Percentiles rank a stretch among this genome's conserved stretches.
Evolutionary conservation across 305 asterid genomes (phyloP).

Genomic region (Fraxinus ornus): DNA sequence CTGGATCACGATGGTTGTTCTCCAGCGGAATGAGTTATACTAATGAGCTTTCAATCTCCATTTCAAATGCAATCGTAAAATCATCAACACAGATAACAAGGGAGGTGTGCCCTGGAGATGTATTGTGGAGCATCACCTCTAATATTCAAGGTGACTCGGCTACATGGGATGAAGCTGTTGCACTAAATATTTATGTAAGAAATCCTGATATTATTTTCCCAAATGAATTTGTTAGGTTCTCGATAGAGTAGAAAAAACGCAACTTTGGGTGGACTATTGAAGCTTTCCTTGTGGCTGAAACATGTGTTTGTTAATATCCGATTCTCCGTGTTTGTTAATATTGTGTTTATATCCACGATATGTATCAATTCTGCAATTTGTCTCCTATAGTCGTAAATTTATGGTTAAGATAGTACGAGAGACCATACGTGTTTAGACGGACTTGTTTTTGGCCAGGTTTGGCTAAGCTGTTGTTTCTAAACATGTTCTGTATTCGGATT

Average conservation of each 20-base stretch:
- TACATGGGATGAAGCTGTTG: conserved; percentile 46
- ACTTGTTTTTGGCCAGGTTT: background rate
- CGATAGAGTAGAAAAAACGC: background rate
- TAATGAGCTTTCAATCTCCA: conserved; percentile 35
- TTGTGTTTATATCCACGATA: background rate
- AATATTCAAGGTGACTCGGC: conserved; percentile 36
- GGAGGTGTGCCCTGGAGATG: conserved; percentile 35
- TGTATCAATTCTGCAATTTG: background rate
- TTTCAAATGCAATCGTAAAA: conserved; percentile 40
- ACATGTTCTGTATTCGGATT: no score
- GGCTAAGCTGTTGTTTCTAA: background rate
- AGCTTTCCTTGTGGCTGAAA: background rate
- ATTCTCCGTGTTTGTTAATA: background rate
- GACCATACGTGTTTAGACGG: background rate
- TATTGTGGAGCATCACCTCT: conserved; percentile 71
- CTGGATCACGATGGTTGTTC: conserved; percentile 69
- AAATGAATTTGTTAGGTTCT: conserved; percentile 31
- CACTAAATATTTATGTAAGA: conserved; percentile 55
- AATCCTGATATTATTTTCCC: conserved; percentile 69
- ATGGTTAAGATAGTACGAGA: background rate
- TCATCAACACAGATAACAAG: conserved; percentile 36
- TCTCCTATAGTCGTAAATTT: background rate
- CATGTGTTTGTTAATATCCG: background rate
- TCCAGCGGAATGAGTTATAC: conserved; percentile 57
- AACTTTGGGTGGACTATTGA: background rate